phyloP scores from a whole-genome alignment of 495 filamentous ascomycete species.

The Penicillium macrosclerotiorum region DNA sequence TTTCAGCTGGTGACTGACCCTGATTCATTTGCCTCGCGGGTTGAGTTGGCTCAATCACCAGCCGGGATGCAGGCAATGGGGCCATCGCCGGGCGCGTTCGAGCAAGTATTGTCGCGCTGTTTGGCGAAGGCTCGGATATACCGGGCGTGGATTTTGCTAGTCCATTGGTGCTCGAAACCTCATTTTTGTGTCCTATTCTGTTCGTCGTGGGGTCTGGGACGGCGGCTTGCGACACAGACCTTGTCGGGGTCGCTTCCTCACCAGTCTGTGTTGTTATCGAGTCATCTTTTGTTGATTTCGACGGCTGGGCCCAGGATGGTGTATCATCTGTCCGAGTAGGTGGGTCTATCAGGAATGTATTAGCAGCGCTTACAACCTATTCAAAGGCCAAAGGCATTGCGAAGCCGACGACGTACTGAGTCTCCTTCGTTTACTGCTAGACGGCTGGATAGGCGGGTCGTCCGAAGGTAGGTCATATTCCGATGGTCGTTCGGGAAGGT shows the following conservation, averaged over 20 bases:
- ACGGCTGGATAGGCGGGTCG: constrained; percentile 10
- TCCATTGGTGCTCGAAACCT: background rate
- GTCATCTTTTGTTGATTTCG: background rate
- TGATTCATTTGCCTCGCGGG: constrained; percentile 8
- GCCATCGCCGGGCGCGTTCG: constrained; percentile 6
- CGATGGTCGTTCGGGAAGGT: constrained; percentile 22
- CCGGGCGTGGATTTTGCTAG: background rate
- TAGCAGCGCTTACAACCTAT: background rate
- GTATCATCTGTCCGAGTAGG: background rate
- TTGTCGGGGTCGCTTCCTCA: background rate
- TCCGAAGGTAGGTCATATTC: constrained; percentile 27
- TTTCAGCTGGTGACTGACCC: constrained; percentile 22
- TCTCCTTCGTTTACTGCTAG: constrained; percentile 24
- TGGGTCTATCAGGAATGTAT: background rate
- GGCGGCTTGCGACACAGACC: background rate
- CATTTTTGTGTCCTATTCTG: background rate
- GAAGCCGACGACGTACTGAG: constrained; percentile 14
- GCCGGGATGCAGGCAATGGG: constrained; percentile 6
- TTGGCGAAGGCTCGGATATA: background rate
- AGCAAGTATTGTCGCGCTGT: background rate
- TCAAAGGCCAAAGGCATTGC: background rate
- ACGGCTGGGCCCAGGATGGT: background rate
- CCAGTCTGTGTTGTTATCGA: constrained; percentile 10
- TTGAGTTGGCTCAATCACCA: background rate
- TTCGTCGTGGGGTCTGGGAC: background rate